These are phyloP conservation scores for Kodamaea plutei DNA, from an alignment of 1,139 yeast genomes.

Conservation along the genomic window DNA sequence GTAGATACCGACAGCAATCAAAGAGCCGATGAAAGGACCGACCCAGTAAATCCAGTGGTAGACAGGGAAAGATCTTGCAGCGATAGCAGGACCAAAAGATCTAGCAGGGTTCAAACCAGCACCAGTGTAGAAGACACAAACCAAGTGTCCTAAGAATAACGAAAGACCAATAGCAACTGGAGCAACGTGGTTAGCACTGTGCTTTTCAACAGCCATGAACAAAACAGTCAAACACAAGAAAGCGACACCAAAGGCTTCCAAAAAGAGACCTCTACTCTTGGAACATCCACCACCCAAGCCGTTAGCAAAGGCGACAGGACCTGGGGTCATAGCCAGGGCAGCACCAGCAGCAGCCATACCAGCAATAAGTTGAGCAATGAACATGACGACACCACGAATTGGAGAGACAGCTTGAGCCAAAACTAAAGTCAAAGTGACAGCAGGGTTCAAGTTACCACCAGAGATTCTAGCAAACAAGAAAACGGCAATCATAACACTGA, in stretches of 20 bases:
- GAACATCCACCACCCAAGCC: constrained; percentile 71
- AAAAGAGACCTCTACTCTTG: constrained; percentile 69
- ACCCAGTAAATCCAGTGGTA: constrained; percentile 95
- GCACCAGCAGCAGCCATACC: constrained; percentile 95
- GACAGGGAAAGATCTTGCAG: constrained; percentile 64
- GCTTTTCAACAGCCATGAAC: constrained; percentile 82
- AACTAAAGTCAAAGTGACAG: constrained; percentile 71
- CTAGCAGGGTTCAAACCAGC: constrained; percentile 94
- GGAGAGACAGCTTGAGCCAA: constrained; percentile 74
- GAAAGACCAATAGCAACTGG: constrained; percentile 83
- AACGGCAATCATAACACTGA: constrained; percentile 74
- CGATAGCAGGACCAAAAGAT: constrained; percentile 80
- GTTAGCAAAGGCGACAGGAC: constrained; percentile 68
- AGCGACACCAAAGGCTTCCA: constrained; percentile 80
- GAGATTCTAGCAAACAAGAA: constrained; percentile 75
- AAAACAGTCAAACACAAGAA: constrained; percentile 72
- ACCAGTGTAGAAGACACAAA: constrained; percentile 81
- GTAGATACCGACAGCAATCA: constrained; percentile 66
- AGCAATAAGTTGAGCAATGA: constrained; percentile 68
- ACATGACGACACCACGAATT: constrained; percentile 62
- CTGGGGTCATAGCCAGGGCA: constrained; percentile 85
- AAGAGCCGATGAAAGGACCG: constrained; percentile 73
- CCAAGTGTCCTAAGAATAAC: constrained; percentile 76
- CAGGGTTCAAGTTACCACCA: constrained; percentile 90
- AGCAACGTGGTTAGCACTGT: constrained; percentile 71